phyloP scores from a whole-genome alignment of 805 yeast species.

The Tetrapisispora pingtungensis region DNA sequence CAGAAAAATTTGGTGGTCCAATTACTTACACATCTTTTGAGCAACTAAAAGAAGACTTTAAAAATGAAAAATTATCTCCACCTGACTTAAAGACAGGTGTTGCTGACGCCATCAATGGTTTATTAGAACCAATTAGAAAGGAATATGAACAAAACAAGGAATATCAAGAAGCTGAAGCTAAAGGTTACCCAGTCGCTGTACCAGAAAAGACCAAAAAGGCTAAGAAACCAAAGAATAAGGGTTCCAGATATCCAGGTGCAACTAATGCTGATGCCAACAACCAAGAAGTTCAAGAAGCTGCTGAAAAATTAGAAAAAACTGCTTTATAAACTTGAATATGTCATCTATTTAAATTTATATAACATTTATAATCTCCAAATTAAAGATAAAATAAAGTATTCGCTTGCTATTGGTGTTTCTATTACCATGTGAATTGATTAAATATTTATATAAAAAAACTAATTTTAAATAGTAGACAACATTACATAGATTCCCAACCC shows the following conservation, averaged over 20 bases:
- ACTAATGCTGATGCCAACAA: conserved; percentile 28
- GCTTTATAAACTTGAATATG: conserved; percentile 3
- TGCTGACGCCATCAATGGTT: conserved; percentile 66
- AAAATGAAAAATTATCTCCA: conserved; percentile 69
- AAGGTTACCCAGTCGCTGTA: conserved; percentile 77
- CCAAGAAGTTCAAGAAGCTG: conserved; percentile 12
- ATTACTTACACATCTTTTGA: conserved; percentile 60
- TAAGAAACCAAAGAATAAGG: conserved; percentile 78
- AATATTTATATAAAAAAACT: neutral
- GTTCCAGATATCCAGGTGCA: conserved; percentile 80
- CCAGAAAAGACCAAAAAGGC: conserved; percentile 52
- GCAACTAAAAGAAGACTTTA: conserved; percentile 62
- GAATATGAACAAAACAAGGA: conserved; percentile 53
- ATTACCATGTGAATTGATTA: no score
- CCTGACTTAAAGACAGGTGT: conserved; percentile 92
- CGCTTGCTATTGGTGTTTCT: no score
- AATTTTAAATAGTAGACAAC: no score
- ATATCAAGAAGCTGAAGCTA: conserved; percentile 60
- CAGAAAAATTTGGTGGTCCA: conserved; percentile 96
- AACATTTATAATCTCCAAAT: neutral
- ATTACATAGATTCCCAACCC: conserved; percentile 72
- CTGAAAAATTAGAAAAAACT: conserved; percentile 22
- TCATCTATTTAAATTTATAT: neutral
- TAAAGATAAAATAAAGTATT: neutral
- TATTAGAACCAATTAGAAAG: conserved; percentile 77